Conservation (phyloP, 306 rosid genomes). For the Acacia crassicarpa region DNA sequence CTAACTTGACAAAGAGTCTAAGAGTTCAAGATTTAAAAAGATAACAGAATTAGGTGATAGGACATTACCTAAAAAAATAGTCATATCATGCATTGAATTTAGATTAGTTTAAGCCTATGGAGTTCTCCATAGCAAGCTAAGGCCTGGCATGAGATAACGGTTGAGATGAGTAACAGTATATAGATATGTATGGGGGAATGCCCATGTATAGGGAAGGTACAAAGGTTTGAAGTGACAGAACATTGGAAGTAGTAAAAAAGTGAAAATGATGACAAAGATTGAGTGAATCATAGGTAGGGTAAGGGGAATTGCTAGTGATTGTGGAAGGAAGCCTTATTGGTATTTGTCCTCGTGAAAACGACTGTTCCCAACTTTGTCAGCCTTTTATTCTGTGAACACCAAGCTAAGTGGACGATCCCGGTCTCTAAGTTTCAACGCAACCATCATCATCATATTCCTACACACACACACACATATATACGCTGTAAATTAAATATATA, state of each 20-base stretch:
- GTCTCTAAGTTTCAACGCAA: conserved; percentile 28
- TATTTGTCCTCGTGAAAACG: conserved; percentile 20
- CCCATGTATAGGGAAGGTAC: neutral
- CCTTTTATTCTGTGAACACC: conserved; percentile 25
- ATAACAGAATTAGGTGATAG: accelerated
- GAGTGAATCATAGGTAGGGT: conserved; percentile 25
- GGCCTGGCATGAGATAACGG: no score
- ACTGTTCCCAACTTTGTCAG: conserved; percentile 30
- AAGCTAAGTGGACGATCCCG: neutral
- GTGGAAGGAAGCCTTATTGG: conserved; percentile 26
- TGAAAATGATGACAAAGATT: conserved; percentile 36
- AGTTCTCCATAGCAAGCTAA: no score
- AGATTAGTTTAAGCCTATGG: no score
- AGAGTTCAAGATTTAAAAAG: no score
- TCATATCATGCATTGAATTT: no score
- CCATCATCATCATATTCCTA: conserved; percentile 20
- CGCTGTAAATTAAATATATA: conserved; percentile 1
- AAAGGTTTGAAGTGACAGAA: neutral
- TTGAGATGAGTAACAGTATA: no score
- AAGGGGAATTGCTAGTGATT: conserved; percentile 22
- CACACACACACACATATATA: neutral
- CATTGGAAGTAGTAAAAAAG: neutral
- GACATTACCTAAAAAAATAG: no score
- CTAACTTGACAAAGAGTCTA: no score
- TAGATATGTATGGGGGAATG: neutral